A percentile compares a stretch with the other conserved stretches of the same genome.
phyloP scores from a whole-genome alignment of 805 yeast genomes.

The Kodamaea laetipori region DNA sequence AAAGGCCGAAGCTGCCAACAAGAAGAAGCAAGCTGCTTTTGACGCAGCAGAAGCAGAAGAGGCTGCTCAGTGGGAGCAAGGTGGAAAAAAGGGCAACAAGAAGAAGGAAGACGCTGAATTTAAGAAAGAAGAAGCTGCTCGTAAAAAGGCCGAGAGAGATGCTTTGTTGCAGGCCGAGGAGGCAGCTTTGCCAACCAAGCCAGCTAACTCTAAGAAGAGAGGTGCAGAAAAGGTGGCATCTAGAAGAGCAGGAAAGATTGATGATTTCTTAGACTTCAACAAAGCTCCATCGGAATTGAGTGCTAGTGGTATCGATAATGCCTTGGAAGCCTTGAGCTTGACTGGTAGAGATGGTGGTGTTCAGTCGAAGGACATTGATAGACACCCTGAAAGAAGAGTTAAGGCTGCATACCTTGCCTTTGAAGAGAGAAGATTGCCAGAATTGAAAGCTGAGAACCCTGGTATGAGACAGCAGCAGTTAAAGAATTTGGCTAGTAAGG shows the following conservation, averaged over 20 bases:
- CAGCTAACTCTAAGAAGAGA: slow-evolving; percentile 54
- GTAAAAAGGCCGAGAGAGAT: slow-evolving; percentile 82
- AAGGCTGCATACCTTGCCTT: slow-evolving; percentile 76
- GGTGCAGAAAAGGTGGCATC: slow-evolving; percentile 70
- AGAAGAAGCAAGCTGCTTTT: slow-evolving; percentile 55
- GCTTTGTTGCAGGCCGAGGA: slow-evolving; percentile 65
- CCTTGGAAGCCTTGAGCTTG: slow-evolving; percentile 74
- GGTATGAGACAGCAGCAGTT: slow-evolving; percentile 80
- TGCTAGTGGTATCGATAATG: slow-evolving; percentile 78
- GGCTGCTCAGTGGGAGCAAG: slow-evolving; percentile 68
- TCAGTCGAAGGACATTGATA: slow-evolving; percentile 63
- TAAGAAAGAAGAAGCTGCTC: slow-evolving; percentile 73
- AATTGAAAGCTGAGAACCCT: slow-evolving; percentile 70
- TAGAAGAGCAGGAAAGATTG: slow-evolving; percentile 61
- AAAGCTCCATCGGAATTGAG: slow-evolving; percentile 52
- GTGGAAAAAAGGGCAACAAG: slow-evolving; percentile 66
- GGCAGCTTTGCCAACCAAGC: slow-evolving; percentile 60
- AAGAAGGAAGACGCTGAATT: slow-evolving; percentile 70
- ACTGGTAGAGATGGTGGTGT: slow-evolving; percentile 60
- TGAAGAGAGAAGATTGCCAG: slow-evolving; percentile 73
- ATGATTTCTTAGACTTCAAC: slow-evolving; percentile 63
- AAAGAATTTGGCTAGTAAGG: slow-evolving; percentile 73
- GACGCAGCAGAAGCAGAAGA: slow-evolving; percentile 54
- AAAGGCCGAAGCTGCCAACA: slow-evolving; percentile 64
- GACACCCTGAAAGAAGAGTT: slow-evolving; percentile 87